Evolutionary conservation across 2,329 filamentous ascomycete species (phyloP), one percentile per base, ranked within the genome.

Genomic region (Colletotrichum eremochloae): DNA sequence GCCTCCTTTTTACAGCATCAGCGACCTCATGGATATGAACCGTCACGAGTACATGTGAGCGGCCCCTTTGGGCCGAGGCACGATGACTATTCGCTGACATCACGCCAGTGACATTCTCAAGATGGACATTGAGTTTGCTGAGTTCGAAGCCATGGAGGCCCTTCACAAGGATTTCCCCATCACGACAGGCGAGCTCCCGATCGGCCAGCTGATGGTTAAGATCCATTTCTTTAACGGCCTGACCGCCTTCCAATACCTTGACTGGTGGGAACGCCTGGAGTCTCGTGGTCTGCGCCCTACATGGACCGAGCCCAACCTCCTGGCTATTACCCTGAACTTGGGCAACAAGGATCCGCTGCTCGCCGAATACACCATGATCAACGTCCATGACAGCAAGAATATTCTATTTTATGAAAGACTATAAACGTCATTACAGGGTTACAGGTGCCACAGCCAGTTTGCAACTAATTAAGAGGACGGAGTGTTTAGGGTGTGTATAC

Each of bases 71-170:
- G 8, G 20, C 46, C 9, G 44, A n/a, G 9, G 18, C 1, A 29
- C 40, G 40, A 12, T 4, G 14, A 11, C 42, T 15, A 15, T 18
- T 5, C 5, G 55, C 68, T 75, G 56, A 74, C 63, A 50, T 31
- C 12, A 44, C 24, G 46, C 42, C 63, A 80, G 79, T 63, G 82
- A 84, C 72, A 79, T 84, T 29, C 66, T 83, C 48, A 83, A 83
- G 75, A 83, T 83, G 71, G 82, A 84, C 73, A 80, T 83, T 55
- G 82, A 83, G 63, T 79, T 79, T 5, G 73, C 75, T 15, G 82
- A 83, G 70, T 83, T 80, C 66, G 76, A 76, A 44, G 74, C 80
- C 12, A 70, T 81, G 63, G 75, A 76, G 50, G 75, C 75, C 15
- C 72, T 81, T n/a, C 74, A 73, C 56, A 18, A 50, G 15, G 74